Evolutionary conservation across 1,139 yeast species (phyloP), one percentile per base, ranked within the genome.

Genomic region (Scheffersomyces titani): DNA sequence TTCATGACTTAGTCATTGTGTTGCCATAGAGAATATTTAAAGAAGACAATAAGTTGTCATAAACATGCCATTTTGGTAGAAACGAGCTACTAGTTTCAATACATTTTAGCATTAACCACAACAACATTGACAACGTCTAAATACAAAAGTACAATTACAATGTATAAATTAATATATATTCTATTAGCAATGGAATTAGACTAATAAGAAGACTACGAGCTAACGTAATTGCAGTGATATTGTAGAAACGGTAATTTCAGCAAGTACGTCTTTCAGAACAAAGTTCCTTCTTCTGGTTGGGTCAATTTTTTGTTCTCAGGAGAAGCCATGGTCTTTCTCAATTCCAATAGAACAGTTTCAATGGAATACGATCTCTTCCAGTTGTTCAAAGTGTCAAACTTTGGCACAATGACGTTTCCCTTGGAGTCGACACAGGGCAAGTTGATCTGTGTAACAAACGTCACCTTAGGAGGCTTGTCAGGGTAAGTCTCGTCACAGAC

Each of bases 321-420:
- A 21, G 85, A 76, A 0, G 97, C 97, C 98, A 94, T 93, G 58
- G 72, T 71, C 72, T 85, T 90, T 75, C 99, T 84, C 65, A 96
- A 77, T 67, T 93, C 98, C 63, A 93, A 83, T 63, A 96, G 81
- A 18, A 94, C 83, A 19, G 94, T 91, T 73, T 96, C 99, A 92
- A 96, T 91, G 47, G 96, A 90, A 70, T 89, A 91, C 18, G 87
- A 80, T 67, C 97, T 83, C 71, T 89, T 92, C 99, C 99, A 96
- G 61, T 86, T 82, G 57, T 85, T 82, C 70, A 96, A 82, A 19
- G 90, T 87, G 49, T 88, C 88, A 64, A 96, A 88, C 61, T 83
- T 81, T 6, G 78, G 68, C 2, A 82, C 78, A 50, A 85, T 77
- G 1, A 94, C 93, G 45, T 80, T 75, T 3, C 98, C 99, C 19